Evolutionary conservation across 106 monocot species (phyloP), one percentile per base, ranked within the genome.

Genomic region (Allium fistulosum): DNA sequence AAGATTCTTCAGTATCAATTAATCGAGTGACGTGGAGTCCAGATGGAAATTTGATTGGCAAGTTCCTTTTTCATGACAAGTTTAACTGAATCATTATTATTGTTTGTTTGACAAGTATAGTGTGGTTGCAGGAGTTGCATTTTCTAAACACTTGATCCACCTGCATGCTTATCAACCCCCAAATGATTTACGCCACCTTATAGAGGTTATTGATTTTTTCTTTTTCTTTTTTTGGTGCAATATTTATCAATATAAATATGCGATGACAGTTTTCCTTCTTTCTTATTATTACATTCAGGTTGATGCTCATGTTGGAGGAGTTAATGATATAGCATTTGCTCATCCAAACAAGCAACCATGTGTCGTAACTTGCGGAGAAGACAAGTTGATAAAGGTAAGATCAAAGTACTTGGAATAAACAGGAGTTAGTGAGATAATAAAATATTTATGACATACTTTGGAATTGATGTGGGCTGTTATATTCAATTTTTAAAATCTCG

Each of bases 221-320:
- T 37, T 37, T 37, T 37, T 37, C 5, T 37, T 14, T 37, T 37
- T 37, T 37, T 14, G 0, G 47, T 53, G 67, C 64, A 47, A 48
- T 10, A 10, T 49, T 75, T 53, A 18, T 57, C 5, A 67, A 53
- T 53, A 15, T 22, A 48, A 13, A 12, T 4, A 10, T 62, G 17
- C 57, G 16, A 7, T 53, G 58, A 49, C 62, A 62, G 37, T 53
- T 46, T 52, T 67, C 9, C 11, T 12, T 51, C 27, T 52, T 26
- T 46, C 67, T 67, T n/a, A 26, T 11, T 49, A 22, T 53, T 27
- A 52, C 52, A 51, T 53, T 26, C 61, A 94, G 94, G 84, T 94
- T 80, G 94, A 94, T 76, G 94, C 90, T 63, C 94, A 94, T 83
- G 77, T 77, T 77, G 94, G 94, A 48, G 83, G 91, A 68, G 94